Evolutionary conservation across 2,329 filamentous ascomycete species (phyloP), one percentile per base, ranked within the genome.

Genomic region (Seiridium unicorne): DNA sequence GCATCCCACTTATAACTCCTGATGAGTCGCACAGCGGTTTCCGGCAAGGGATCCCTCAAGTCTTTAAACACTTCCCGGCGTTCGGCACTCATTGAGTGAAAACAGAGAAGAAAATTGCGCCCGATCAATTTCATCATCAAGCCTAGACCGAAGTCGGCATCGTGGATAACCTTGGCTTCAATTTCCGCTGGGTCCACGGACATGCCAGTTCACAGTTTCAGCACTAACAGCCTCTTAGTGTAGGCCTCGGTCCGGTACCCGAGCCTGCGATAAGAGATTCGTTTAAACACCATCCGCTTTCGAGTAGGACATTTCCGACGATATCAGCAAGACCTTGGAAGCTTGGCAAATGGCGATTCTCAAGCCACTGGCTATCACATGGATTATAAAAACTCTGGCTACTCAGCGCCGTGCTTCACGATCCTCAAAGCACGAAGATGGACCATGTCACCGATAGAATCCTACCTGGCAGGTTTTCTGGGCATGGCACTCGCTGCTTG

Each of bases 101-200:
- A 35, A 40, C 38, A 38, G n/a, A 6, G 26, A 44, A 36, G 40
- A 44, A 46, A 55, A 6, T 38, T 35, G 13, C 31, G 49, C 57
- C 13, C 13, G 35, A 46, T 38, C 10, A 11, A 51, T 55, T 42
- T 26, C 51, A 31, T 36, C 32, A 51, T 51, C 40, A 38, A 18
- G 46, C 26, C 47, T 51, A 58, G 59, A 53, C 54, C 54, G 54
- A 58, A 58, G 59, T 58, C 59, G 55, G 55, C n/a, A 60, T 60
- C 58, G 53, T 51, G 46, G 38, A 35, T 13, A 26, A 51, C 44
- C 51, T 11, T 49, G 53, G 32, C 31, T 44, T 18, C 18, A 55
- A 55, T 55, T 55, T 55, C 26, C 46, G 18, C 46, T 26, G 18
- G 18, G 18, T 26, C 18, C 18, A 26, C 18, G 18, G 38, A 7